Base-by-base conservation (phyloP, 768 basidiomycete genomes). In the Trichaptum fuscoviolaceum region DNA sequence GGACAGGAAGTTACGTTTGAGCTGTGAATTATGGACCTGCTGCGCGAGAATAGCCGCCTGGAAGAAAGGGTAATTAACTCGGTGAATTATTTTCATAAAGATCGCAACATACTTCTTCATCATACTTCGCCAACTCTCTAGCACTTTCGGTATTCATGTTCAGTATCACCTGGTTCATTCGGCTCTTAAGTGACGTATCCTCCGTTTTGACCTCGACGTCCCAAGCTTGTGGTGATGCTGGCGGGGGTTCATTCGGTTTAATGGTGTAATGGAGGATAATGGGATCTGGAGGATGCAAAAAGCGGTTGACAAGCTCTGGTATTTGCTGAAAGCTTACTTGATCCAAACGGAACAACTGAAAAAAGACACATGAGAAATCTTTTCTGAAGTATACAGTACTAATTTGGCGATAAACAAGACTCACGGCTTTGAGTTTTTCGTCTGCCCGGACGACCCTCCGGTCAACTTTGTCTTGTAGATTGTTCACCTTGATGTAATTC, bases 131-230 rank as follows among this genome's bases (percentile, higher is more conserved):
- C 23, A 96, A 79, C 63, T 85, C 84, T 67, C 86, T 85, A 5
- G 82, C 77, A 62, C 88, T 89, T 67, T 93, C 92, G 63, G 91
- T 88, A 69, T 83, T 88, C 65, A 89, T 80, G 62, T 84, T 83
- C 12, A 90, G 78, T 61, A 90, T 83, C n/a, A 89, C 86, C 0
- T 84, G 77, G 42, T 77, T 76, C 88, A 94, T 92, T 63, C 88
- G 85, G 65, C 78, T 83, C 77, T 95, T 96, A 58, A 90, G 73
- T 8, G 77, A 75, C 1, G 85, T 80, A 73, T 97, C 95, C 71
- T 97, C 95, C 75, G 90, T 85, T 75, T 93, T 95, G 12, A 96
- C 77, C 63, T 96, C 94, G 20, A 95, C 84, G 72, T 97, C 95
- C 83, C 88, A 96, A 4, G 92, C 93, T 65, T 84, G 82, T 10